Conservation (phyloP, 257 asterid genomes). For the Nicotiana otophora region DNA sequence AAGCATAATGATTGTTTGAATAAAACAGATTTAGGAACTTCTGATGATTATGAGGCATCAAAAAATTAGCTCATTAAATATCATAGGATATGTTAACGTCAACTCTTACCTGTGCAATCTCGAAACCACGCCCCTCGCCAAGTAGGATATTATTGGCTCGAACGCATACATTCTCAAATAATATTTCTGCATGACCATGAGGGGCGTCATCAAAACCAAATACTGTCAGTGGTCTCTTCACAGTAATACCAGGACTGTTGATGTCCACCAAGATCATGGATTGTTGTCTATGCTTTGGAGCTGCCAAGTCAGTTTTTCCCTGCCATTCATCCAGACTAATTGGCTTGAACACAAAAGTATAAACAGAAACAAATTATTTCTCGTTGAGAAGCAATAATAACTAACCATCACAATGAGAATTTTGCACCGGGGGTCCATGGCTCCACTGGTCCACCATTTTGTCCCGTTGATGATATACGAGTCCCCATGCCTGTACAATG, state of each 20-base stretch:
- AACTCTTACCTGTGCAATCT: slow-evolving; percentile 85
- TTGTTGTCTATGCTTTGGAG: slow-evolving; percentile 79
- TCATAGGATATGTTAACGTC: background rate
- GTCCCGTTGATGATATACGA: slow-evolving; percentile 79
- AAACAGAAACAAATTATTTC: background rate
- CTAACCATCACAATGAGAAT: slow-evolving; percentile 90
- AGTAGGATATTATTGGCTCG: slow-evolving; percentile 67
- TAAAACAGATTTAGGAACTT: background rate
- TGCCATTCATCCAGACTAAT: slow-evolving; percentile 31
- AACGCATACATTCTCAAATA: slow-evolving; percentile 63
- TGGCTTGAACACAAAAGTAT: background rate
- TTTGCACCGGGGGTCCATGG: slow-evolving; percentile 98
- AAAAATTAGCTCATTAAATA: background rate
- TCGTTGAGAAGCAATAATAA: slow-evolving; percentile 6
- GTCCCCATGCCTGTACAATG: slow-evolving; percentile 51
- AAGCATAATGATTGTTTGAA: background rate
- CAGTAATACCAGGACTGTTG: slow-evolving; percentile 60
- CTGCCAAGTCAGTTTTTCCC: slow-evolving; percentile 91
- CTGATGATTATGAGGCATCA: background rate
- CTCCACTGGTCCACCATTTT: slow-evolving; percentile 99
- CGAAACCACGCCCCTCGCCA: slow-evolving; percentile 98
- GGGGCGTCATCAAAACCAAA: slow-evolving; percentile 98
- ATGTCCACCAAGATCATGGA: slow-evolving; percentile 92
- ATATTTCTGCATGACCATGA: slow-evolving; percentile 93
- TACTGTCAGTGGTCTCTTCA: slow-evolving; percentile 76